These are phyloP conservation scores for Dactylonectria estremocensis DNA, from an alignment of 2,329 filamentous ascomycete genomes.

Conservation along the genomic window DNA sequence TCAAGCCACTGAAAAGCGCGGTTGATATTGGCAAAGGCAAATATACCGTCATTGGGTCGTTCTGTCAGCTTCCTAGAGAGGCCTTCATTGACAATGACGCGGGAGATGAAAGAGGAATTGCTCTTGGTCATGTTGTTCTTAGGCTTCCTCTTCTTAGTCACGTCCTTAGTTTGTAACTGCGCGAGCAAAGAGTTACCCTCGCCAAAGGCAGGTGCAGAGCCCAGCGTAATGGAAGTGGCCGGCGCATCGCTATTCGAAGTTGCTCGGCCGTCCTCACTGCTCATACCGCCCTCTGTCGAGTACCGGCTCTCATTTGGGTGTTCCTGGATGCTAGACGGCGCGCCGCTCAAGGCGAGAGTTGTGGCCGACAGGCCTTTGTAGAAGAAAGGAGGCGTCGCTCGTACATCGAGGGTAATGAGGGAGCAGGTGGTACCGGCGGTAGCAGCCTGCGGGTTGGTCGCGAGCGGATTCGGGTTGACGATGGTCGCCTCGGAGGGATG, in stretches of 20 bases:
- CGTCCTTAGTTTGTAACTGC: conserved; percentile 76
- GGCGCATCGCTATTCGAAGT: conserved; percentile 68
- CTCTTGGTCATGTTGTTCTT: conserved; percentile 99
- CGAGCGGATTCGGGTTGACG: conserved; percentile 90
- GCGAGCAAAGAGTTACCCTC: conserved; percentile 85
- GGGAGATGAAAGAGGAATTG: conserved; percentile 98
- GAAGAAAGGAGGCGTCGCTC: conserved; percentile 66
- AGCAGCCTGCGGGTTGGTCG: conserved; percentile 87
- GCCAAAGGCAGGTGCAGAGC: conserved; percentile 80
- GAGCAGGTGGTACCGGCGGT: conserved; percentile 89
- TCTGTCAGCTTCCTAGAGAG: conserved; percentile 86
- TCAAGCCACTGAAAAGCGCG: conserved; percentile 97
- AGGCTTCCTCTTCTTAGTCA: conserved; percentile 88
- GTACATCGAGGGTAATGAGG: conserved; percentile 79
- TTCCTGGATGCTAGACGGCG: conserved; percentile 71
- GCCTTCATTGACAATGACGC: conserved; percentile 91
- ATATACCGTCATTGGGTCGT: conserved; percentile 82
- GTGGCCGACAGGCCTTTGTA: conserved; percentile 69
- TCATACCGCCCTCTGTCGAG: conserved; percentile 72
- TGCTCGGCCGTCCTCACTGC: conserved; percentile 70
- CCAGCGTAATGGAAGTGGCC: conserved; percentile 57
- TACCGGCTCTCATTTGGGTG: conserved; percentile 72
- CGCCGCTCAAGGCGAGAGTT: conserved; percentile 61
- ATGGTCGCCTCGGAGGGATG: conserved; percentile 94
- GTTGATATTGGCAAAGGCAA: conserved; percentile 96